phyloP scores from a whole-genome alignment of 176 grass and related monocot species.

The Paspalum notatum region DNA sequence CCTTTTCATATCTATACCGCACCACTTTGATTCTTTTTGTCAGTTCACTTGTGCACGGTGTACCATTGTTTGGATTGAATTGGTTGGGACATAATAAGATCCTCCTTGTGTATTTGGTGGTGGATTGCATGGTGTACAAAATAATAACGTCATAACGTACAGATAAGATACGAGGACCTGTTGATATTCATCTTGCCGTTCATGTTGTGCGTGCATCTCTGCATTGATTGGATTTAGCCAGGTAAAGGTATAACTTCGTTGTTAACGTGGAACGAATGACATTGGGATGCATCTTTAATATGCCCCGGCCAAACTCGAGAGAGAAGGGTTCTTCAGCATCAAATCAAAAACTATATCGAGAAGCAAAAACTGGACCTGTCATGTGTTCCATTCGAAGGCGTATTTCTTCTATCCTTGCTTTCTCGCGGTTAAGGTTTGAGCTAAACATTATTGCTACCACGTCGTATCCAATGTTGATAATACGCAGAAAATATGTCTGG shows the following conservation, averaged over 20 bases:
- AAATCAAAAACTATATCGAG: no score
- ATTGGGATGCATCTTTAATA: neutral
- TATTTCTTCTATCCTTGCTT: no score
- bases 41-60: neutral
- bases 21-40: neutral
- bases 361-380: neutral
- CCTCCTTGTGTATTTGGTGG: neutral
- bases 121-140: neutral
- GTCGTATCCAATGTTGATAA: no score
- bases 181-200: neutral
- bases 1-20: neutral
- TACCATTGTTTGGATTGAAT: slow-evolving; percentile 32
- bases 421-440: no score
- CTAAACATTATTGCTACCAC: no score
- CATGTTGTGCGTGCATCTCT: neutral
- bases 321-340: no score
- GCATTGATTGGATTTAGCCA: neutral
- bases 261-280: neutral
- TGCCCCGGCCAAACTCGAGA: neutral
- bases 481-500: neutral
- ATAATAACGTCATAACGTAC: no score
- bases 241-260: neutral
- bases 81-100: slow-evolving; percentile 6
- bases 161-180: neutral
- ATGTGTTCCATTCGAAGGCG: neutral